These are phyloP conservation scores for Amylocystis lapponica DNA, from an alignment of 768 basidiomycete genomes.

Conservation along the genomic window DNA sequence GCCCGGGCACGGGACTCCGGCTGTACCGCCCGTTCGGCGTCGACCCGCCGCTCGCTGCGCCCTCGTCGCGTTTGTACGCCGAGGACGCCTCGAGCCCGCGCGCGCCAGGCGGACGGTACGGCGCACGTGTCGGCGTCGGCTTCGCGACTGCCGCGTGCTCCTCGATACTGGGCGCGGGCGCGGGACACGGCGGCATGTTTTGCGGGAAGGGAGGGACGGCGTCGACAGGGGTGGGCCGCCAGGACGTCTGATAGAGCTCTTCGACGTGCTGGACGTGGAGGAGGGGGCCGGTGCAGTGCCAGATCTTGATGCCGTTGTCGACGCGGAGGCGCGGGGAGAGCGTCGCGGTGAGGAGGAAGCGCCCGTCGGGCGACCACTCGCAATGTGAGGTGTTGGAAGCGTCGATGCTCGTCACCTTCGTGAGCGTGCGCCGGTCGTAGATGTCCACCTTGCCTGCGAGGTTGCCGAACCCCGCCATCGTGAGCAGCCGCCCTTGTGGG, in stretches of 20 bases:
- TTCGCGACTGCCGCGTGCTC: conserved; percentile 45
- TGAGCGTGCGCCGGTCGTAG: conserved; percentile 81
- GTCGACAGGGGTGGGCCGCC: conserved; percentile 73
- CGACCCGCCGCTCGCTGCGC: conserved; percentile 50
- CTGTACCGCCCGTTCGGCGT: conserved; percentile 61
- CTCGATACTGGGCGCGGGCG: conserved; percentile 53
- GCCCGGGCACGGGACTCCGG: conserved; percentile 46
- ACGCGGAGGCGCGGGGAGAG: conserved; percentile 94
- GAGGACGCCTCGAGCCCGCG: conserved; percentile 83
- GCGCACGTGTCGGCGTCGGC: conserved; percentile 60
- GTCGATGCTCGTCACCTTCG: conserved; percentile 72
- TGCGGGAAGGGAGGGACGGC: conserved; percentile 62
- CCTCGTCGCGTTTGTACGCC: conserved; percentile 89
- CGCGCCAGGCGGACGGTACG: conserved; percentile 92
- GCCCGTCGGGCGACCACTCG: conserved; percentile 93
- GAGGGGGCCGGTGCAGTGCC: conserved; percentile 88
- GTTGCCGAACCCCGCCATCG: conserved; percentile 95
- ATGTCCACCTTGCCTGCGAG: conserved; percentile 91
- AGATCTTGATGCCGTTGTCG: conserved; percentile 96
- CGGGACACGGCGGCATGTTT: conserved; percentile 61
- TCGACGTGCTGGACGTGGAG: conserved; percentile 77
- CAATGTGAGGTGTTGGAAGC: conserved; percentile 93
- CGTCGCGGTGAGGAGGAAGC: conserved; percentile 90
- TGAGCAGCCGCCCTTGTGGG: conserved; percentile 83
- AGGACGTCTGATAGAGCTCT: conserved; percentile 85